Evolutionary conservation across 805 yeast genomes (phyloP).

Genomic region (Barnettozyma vustinii): DNA sequence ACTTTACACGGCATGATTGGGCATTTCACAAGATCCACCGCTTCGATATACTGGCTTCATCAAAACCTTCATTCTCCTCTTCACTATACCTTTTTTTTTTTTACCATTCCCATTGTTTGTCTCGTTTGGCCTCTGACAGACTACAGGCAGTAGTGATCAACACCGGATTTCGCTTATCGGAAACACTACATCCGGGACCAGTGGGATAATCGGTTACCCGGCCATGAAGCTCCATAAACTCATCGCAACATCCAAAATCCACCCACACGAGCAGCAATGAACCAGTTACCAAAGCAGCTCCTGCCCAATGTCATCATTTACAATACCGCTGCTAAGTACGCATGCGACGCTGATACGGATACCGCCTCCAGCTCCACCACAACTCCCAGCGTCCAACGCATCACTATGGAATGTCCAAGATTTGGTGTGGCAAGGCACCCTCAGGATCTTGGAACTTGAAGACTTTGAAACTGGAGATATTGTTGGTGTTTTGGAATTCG

Average conservation of each 20-base stretch:
- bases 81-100: no score
- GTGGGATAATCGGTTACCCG: background rate
- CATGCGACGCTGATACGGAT: conserved; percentile 5
- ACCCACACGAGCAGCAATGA: background rate
- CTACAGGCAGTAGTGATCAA: no score
- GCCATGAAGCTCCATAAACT: background rate
- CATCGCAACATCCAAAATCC: background rate
- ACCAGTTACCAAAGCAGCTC: background rate
- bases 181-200: no score
- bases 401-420: conserved; percentile 8
- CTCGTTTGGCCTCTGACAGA: no score
- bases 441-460: conserved; percentile 27
- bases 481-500: conserved; percentile 9
- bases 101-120: no score
- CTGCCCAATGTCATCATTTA: background rate
- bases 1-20: no score
- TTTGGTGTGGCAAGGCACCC: conserved; percentile 32
- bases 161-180: background rate
- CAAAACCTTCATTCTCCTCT: no score
- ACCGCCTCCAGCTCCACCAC: conserved; percentile 9
- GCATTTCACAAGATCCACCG: no score
- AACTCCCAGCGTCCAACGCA: background rate
- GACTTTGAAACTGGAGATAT: conserved; percentile 4
- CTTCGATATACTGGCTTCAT: no score
- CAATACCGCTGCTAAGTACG: conserved; percentile 1